Evolutionary conservation across 805 yeast species (phyloP), one percentile per base, ranked within the genome.

Genomic region (Maudiozyma serrabonitensis): DNA sequence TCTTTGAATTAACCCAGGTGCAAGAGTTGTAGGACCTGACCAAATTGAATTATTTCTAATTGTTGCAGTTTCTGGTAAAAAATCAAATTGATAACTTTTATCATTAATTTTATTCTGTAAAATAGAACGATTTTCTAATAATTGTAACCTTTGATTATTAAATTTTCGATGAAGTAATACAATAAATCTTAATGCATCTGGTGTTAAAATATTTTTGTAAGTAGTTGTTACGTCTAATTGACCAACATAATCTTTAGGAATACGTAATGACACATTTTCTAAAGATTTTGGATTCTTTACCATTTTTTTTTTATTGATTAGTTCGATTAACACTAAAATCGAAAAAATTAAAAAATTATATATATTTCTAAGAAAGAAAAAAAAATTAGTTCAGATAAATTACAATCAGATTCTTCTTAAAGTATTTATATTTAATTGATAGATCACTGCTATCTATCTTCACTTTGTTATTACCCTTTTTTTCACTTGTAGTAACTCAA

Each of bases 101-200:
- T 58, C 46, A 60, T 85, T 90, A 55, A 87, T 72, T 56, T 70
- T 69, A 43, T 70, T 68, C 68, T 85, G 91, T 45, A 79, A 78
- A 16, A 63, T 61, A 58, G 79, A 75, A 70, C 93, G 77, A 69
- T 81, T 80, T 45, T 72, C 75, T 55, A 85, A 71, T 53, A 84
- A 70, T 52, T 74, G 69, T 56, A 75, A 71, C 68, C 93, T 78
- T 46, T 74, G 78, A 37, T 62, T 69, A 64, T 84, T 81, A 74
- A 85, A 85, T 47, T 83, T 73, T 63, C 88, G 79, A 67, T 85
- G 93, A 53, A 85, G 72, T 34, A 85, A 71, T 25, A 85, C 87
- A 51, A 85, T 76, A 56, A 85, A 81, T 47, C 79, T 82, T 50
- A 85, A 69, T 4, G 90, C 72, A 6, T 65, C 69, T 46, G 62